Evolutionary conservation across 2,329 filamentous ascomycete species (phyloP).

Genomic region (Aspergillus piperis): DNA sequence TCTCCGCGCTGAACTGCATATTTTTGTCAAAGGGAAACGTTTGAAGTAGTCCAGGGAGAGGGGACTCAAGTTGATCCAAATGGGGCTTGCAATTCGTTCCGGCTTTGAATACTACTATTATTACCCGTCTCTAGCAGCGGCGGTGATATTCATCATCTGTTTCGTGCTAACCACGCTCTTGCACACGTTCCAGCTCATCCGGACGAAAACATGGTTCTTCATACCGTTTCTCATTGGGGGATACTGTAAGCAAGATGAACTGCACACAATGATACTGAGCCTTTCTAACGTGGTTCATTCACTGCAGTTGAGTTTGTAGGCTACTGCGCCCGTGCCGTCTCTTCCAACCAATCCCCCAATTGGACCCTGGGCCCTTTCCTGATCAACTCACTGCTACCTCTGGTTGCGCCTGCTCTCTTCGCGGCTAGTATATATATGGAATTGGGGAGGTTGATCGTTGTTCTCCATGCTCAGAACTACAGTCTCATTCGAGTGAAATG

Average conservation of each 20-base stretch:
- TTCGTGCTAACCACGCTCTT: constrained; percentile 12
- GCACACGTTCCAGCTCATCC: constrained; percentile 18
- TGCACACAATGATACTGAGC: background rate
- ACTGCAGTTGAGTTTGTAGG: constrained; percentile 9
- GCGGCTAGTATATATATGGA: constrained; percentile 29
- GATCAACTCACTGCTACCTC: constrained; percentile 21
- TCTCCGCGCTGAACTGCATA: background rate
- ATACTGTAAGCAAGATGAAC: constrained; percentile 11
- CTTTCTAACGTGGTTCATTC: background rate
- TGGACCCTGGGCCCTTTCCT: constrained; percentile 25
- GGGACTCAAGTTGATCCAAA: background rate
- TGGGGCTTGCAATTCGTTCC: background rate
- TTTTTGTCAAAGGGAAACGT: background rate
- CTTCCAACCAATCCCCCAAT: constrained; percentile 19
- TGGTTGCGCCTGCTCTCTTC: constrained; percentile 26
- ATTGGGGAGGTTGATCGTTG: constrained; percentile 23
- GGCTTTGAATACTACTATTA: constrained; percentile 12
- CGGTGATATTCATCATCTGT: constrained; percentile 20
- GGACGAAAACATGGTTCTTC: constrained; percentile 20
- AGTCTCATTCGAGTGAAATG: constrained; percentile 23
- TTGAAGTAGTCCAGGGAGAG: background rate
- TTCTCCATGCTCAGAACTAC: constrained; percentile 18
- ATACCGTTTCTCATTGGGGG: constrained; percentile 17
- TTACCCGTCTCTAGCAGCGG: constrained; percentile 16
- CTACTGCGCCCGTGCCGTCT: constrained; percentile 11